Evolutionary conservation across 2,329 filamentous ascomycete genomes (phyloP), one percentile per base, ranked within the genome.

Genomic region (Raffaelea ambrosiae): DNA sequence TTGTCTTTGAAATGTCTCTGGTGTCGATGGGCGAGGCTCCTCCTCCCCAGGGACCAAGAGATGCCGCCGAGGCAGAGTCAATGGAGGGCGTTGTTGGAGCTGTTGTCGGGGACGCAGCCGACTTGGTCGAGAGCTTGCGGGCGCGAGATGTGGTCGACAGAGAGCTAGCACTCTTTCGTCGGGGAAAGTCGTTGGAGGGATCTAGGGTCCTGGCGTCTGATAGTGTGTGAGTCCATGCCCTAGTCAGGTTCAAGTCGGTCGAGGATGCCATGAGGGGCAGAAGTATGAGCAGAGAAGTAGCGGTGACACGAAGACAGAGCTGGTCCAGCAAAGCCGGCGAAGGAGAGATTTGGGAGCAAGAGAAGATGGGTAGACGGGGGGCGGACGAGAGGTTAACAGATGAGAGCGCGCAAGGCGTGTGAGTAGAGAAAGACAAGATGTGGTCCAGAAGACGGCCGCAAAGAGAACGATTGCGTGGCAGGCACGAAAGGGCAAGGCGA

Each of bases 191-290:
- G 40, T 44, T 35, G 8, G 46, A 26, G 5, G 52, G 14, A 3
- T 47, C 43, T 22, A 47, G 21, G 8, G 50, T 22, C 39, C 45
- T 45, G 29, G 51, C 54, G 44, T 54, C 48, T 51, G 54, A 49
- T 19, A 51, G 46, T 11, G 46, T 55, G 51, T 54, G 49, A 52
- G 54, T 51, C 5, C 53, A 51, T 10, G 40, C 33, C 19, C 52
- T 33, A 7, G 35, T 14, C 8, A 44, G 5, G 13, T 48, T 14
- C 8, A 44, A 4, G 13, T 48, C 33, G 14, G 36, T 3, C 16
- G 41, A 47, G n/a, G 49, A 35, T 3, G 29, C 26, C 26, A 36
- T 36, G 42, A 39, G 43, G 51, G 49, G 31, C 53, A 50, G 48
- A 3, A 40, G 44, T 39, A 19, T 35, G 11, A 23, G 26, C n/a